Conservation (phyloP, 495 filamentous ascomycete genomes). For the Hypoxylon rickii region DNA sequence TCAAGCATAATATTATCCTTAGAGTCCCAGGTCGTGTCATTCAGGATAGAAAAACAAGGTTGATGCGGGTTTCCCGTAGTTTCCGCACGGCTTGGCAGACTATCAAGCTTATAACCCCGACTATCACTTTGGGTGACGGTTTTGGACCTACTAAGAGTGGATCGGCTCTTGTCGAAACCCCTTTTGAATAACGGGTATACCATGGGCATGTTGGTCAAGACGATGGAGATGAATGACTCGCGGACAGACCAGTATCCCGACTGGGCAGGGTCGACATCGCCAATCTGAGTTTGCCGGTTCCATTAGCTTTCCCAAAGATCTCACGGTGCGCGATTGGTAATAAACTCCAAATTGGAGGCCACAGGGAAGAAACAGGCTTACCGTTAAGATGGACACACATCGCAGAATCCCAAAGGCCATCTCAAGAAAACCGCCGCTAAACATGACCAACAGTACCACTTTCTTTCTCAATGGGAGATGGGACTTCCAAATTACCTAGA, state of each 20-base stretch:
- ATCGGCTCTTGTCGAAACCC: conserved; percentile 39
- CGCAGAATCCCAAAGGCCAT: conserved; percentile 65
- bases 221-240: conserved; percentile 65
- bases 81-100: conserved; percentile 12
- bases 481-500: conserved; percentile 59
- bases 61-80: conserved; percentile 46
- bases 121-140: conserved; percentile 7
- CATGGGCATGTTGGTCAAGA: conserved; percentile 65
- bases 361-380: conserved; percentile 33
- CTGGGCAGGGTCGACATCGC: conserved; percentile 54
- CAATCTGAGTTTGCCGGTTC: conserved; percentile 19
- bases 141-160: conserved; percentile 9
- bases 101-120: conserved; percentile 31
- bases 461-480: conserved; percentile 57
- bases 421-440: conserved; percentile 62
- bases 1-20: conserved; percentile 51
- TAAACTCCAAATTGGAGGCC: background rate
- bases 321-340: background rate
- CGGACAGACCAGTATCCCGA: conserved; percentile 66
- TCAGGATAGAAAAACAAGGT: conserved; percentile 47
- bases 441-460: conserved; percentile 58
- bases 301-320: conserved; percentile 18
- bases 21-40: conserved; percentile 43
- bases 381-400: conserved; percentile 61
- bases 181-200: conserved; percentile 55